Evolutionary conservation across 257 asterid species (phyloP).

Genomic region (Solanum paucissectum): DNA sequence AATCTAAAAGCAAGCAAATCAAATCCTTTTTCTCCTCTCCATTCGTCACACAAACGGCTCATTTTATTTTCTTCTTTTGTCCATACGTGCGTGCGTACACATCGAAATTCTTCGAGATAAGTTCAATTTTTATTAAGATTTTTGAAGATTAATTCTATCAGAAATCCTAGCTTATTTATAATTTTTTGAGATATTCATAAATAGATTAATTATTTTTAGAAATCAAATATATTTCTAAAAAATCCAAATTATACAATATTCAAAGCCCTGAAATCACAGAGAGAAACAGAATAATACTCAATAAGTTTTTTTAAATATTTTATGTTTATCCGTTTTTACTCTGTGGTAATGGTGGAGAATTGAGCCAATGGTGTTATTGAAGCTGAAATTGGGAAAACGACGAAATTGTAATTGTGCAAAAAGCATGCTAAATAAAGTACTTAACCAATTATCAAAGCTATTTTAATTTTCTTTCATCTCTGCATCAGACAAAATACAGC

Average conservation of each 20-base stretch:
- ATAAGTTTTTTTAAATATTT: background rate
- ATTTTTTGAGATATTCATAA: background rate
- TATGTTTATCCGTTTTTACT: background rate
- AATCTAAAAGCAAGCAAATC: background rate
- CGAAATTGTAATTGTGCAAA: background rate
- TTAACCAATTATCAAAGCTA: background rate
- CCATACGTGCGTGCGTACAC: background rate
- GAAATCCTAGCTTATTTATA: no score
- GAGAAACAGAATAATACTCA: background rate
- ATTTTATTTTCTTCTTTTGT: background rate
- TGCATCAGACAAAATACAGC: background rate
- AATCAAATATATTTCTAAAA: no score
- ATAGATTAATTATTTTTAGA: background rate
- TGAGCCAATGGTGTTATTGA: background rate
- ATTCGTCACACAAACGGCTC: background rate
- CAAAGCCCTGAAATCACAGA: background rate
- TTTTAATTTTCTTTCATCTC: background rate
- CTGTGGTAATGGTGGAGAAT: background rate
- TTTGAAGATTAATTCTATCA: background rate
- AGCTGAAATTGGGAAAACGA: background rate
- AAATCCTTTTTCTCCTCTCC: background rate
- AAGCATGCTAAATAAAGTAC: background rate
- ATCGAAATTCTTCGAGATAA: background rate
- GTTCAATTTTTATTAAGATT: background rate
- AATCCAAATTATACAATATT: background rate